Evolutionary conservation across 805 yeast genomes (phyloP).

Genomic region (Metschnikowia proteae): DNA sequence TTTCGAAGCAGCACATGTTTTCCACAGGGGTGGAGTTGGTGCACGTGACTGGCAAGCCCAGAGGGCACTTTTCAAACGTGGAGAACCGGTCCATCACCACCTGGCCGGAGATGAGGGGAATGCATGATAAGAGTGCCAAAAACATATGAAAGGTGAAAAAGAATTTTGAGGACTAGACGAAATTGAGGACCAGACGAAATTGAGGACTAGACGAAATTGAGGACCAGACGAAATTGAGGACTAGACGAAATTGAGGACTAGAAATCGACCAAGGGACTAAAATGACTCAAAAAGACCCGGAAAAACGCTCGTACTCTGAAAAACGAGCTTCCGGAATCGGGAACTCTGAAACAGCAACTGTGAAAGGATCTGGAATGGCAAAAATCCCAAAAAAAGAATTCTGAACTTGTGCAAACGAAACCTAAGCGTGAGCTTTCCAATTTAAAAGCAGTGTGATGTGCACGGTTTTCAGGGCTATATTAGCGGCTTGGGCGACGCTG

Average conservation of each 20-base stretch:
- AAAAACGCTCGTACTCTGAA: no score
- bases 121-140: not conserved
- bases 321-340: no score
- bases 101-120: not conserved
- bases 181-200: not conserved
- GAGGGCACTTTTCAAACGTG: not conserved
- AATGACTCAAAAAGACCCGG: no score
- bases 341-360: no score
- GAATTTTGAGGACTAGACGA: not conserved
- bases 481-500: no score
- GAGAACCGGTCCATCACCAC: not conserved
- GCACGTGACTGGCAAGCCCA: not conserved
- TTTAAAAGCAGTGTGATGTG: no score
- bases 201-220: not conserved
- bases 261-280: no score
- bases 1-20: slow-evolving; percentile 47
- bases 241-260: not conserved
- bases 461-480: no score
- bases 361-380: no score
- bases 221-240: not conserved
- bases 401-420: no score
- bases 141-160: not conserved
- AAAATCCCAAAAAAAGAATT: no score
- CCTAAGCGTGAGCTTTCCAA: no score
- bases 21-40: slow-evolving; percentile 43